Base-by-base conservation (phyloP, 768 basidiomycete genomes). In the Filobasidium wieringae region DNA sequence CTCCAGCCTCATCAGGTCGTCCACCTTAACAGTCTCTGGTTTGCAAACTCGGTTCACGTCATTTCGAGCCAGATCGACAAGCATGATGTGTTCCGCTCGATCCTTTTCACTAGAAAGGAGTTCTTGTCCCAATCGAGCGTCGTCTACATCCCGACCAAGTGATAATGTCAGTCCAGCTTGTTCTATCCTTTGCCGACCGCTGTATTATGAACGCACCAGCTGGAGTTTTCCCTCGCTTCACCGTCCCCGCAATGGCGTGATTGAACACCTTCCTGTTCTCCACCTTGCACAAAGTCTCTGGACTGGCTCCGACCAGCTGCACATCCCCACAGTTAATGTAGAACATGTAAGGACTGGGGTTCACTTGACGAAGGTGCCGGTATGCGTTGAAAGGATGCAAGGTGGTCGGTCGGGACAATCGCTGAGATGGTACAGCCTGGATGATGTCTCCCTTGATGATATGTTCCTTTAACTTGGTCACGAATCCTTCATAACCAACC, bases 341-440 rank as follows among this genome's bases (percentile, higher is more conserved):
- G 76, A 92, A 99, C 92, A 95, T 96, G 75, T 99, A 97, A 15
- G 95, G 95, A 55, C 89, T 93, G 0, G 95, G 95, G 67, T 99
- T 99, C 61, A 96, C 81, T 67, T 92, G 85, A 43, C 95, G 84
- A 43, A 99, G 79, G 54, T 88, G 87, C 51, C 95, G 80, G 70
- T 97, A 99, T 7, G 85, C 90, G 76, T 97, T 99, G 79, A 99
- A 99, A 1, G 95, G 93, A 72, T 97, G 90, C 19, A 99, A 77
- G 19, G 80, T 72, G 0, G 95, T 97, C 33, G 86, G 85, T 32
- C 89, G 81, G 14, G 87, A 77, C 30, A 97, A 78, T 29, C 92
- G 80, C 72, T 97, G 95, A 9, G 89, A 92, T 7, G 95, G 95
- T 7, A 99, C 95, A 1, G 95, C 95, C 74, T 99, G 95, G 64